Evolutionary conservation across 495 filamentous ascomycete genomes (phyloP).

Genomic region (Penicillium diatomitis): DNA sequence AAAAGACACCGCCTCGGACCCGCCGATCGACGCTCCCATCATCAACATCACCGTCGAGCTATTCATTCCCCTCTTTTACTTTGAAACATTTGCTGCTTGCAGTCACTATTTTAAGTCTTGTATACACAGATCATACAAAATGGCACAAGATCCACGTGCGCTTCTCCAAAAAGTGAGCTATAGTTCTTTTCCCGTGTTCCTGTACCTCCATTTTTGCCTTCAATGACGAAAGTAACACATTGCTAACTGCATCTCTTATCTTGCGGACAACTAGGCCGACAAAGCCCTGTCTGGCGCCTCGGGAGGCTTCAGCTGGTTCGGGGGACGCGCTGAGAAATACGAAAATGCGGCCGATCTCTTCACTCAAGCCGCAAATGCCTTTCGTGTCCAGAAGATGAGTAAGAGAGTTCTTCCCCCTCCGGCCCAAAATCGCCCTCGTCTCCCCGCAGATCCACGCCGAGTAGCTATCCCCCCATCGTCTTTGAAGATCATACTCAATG

Average conservation of each 20-base stretch:
- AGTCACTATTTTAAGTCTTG: not conserved
- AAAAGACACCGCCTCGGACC: conserved; percentile 19
- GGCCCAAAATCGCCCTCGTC: too few species aligned
- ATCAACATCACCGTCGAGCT: conserved; percentile 10
- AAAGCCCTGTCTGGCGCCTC: conserved; percentile 60
- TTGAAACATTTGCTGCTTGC: not conserved
- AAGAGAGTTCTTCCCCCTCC: conserved; percentile 5
- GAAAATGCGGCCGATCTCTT: conserved; percentile 77
- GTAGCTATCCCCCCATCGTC: not conserved
- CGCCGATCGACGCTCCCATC: conserved; percentile 17
- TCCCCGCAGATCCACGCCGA: conserved; percentile 10
- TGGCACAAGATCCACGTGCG: conserved; percentile 47
- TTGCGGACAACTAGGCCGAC: conserved; percentile 52
- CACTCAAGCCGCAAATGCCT: conserved; percentile 72
- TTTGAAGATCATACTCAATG: not conserved
- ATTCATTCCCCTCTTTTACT: conserved; percentile 2
- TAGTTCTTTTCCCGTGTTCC: conserved; percentile 8
- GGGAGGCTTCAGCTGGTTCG: conserved; percentile 70
- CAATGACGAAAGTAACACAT: conserved; percentile 19
- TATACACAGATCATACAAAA: conserved; percentile 11
- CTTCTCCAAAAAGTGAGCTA: conserved; percentile 47
- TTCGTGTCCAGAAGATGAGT: conserved; percentile 64
- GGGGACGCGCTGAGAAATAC: conserved; percentile 71
- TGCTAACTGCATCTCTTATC: conserved; percentile 19
- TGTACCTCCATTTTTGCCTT: conserved; percentile 7